Base-by-base conservation (phyloP, 2,329 filamentous ascomycete genomes). In the Phoma sp. region DNA sequence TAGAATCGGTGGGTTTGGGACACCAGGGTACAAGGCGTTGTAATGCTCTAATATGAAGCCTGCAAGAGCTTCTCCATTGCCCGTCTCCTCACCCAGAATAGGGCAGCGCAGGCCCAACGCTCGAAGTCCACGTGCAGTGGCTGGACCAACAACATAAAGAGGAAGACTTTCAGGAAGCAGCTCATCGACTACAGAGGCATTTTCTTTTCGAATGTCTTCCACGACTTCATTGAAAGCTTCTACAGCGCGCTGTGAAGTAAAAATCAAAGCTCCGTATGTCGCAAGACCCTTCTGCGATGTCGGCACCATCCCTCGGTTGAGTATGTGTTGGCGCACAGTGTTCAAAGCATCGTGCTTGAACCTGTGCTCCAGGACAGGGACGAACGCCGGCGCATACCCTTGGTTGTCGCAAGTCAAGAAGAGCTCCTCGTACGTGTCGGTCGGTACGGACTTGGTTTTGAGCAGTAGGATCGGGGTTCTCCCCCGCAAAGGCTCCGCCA, bases 211-310 rank as follows among this genome's bases (percentile, higher is more conserved):
- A 23, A 83, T 78, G 29, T 85, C 82, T 11, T 82, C 76, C 0
- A 91, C 81, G 7, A 91, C 76, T 40, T 82, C 78, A 3, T 84
- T 77, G 66, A 95, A 91, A 0, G 88, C 89, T 70, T 95, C 91
- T 2, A 95, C 90, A 1, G 91, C 89, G 43, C 90, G 83, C 71
- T 95, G 91, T 7, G 89, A 93, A 1, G 90, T 95, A 69, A 95
- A 93, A 44, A 95, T 87, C 53, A 93, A 77, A n/a, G 89, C 90
- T 4, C 89, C 89, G 67, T 90, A 93, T 48, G 74, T 72, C 11
- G 66, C 67, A 7, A 65, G 54, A 18, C 60, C 55, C 4, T 59
- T 47, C 30, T 61, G 46, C 25, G 52, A 40, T 38, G 42, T 54
- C 29, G 61, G 58, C 11, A 66, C 68, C 55, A 81, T 77, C 24